Conservation (phyloP, 1,139 yeast genomes). For the Hansenula anomala region DNA sequence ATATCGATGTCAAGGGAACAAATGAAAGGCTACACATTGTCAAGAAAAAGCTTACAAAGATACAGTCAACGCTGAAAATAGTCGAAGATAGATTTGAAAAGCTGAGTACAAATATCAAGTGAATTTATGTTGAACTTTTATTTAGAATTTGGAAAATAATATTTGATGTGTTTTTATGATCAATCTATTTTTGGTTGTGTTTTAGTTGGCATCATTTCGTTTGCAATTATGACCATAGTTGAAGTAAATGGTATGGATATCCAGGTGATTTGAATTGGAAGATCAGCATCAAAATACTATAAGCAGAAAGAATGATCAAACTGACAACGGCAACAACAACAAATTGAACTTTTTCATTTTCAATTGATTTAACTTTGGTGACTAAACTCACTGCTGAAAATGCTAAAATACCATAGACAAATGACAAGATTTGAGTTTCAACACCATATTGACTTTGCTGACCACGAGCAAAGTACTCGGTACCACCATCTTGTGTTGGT, state of each 20-base stretch:
- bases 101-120: slow-evolving; percentile 1
- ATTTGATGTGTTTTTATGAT: too few relatives aligned
- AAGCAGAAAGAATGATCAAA: slow-evolving; percentile 41
- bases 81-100: slow-evolving; percentile 28
- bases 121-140: neutral
- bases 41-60: slow-evolving; percentile 30
- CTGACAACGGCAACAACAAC: slow-evolving; percentile 38
- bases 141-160: neutral
- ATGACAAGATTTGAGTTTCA: slow-evolving; percentile 73
- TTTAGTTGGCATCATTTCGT: neutral
- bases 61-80: slow-evolving; percentile 29
- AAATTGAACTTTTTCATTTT: slow-evolving; percentile 37
- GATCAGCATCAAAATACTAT: slow-evolving; percentile 48
- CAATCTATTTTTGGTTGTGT: too few relatives aligned
- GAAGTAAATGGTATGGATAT: slow-evolving; percentile 48
- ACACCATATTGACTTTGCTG: slow-evolving; percentile 76
- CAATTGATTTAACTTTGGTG: slow-evolving; percentile 42
- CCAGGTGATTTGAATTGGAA: slow-evolving; percentile 56
- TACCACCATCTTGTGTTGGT: slow-evolving; percentile 48
- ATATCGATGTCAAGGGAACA: slow-evolving; percentile 26
- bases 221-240: slow-evolving; percentile 17
- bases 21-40: slow-evolving; percentile 31
- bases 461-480: slow-evolving; percentile 54
- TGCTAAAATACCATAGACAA: slow-evolving; percentile 56
- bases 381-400: slow-evolving; percentile 44